Base-by-base conservation (phyloP, 2,329 filamentous ascomycete genomes). In the Sclerotiophoma versabilis region DNA sequence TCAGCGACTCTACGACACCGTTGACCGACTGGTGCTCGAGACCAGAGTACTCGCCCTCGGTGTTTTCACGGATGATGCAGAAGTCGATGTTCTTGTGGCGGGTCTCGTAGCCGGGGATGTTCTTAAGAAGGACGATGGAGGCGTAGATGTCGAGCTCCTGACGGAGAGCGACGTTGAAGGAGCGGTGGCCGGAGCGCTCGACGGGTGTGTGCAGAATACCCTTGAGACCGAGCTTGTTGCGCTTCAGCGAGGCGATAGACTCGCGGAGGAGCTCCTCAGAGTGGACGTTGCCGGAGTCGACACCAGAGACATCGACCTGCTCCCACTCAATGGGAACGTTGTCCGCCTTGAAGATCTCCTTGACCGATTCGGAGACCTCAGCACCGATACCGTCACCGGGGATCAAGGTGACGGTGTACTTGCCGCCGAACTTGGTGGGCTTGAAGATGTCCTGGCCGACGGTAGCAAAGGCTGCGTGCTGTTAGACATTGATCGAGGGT, bases 91-190 rank as follows among this genome's bases (percentile, higher is more conserved):
- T 86, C 80, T 96, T 89, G 86, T 99, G 95, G 77, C 95, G 92
- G 62, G 95, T 99, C 81, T 95, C 81, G 84, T 98, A 97, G 73
- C 95, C 95, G 70, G 95, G 95, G 73, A 99, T 98, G 85, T 99
- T 99, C 89, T 98, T 98, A 85, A 99, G 93, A 67, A 98, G 85
- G 73, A 92, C 91, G 76, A 99, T 95, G 65, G 91, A 96, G 76
- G 95, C 95, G 82, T 98, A 99, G 80, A 99, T 98, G 81, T 99
- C 95, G 76, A 99, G 91, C 81, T 98, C 95, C 84, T 99, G 95
- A 73, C 95, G 92, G 78, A 99, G 88, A 71, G 95, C 95, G 69
- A 99, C 95, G 84, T 99, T 99, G 92, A 99, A 99, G 68, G 91
- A 96, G 81, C 96, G 92, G 85, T 99, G 95, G 71, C 95, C 95